Percentiles rank a stretch among this genome's conserved stretches.
Evolutionary conservation across 768 basidiomycete genomes (phyloP).

Genomic region (Hericium coralloides): DNA sequence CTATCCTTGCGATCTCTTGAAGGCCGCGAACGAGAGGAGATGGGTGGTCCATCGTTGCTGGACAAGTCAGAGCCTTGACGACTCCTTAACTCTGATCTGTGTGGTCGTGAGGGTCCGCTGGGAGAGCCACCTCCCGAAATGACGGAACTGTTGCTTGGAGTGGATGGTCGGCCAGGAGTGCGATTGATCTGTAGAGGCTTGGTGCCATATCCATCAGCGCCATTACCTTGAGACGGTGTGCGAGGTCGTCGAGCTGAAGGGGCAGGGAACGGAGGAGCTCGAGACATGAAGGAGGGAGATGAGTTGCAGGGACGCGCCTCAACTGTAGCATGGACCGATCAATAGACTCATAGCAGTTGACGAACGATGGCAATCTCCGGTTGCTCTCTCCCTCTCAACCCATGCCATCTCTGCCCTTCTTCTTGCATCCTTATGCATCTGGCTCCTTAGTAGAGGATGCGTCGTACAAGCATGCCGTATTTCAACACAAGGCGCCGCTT

Average conservation of each 20-base stretch:
- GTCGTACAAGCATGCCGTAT: slow-evolving; percentile 17
- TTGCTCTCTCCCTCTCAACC: no score
- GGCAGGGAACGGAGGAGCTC: slow-evolving; percentile 46
- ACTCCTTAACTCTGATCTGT: slow-evolving; percentile 10
- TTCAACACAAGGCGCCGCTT: slow-evolving; percentile 29
- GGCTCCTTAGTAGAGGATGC: no score
- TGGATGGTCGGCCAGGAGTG: slow-evolving; percentile 8
- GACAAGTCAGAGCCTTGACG: slow-evolving; percentile 8
- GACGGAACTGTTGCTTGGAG: slow-evolving; percentile 12
- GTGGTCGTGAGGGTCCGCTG: slow-evolving; percentile 13
- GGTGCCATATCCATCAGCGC: slow-evolving; percentile 1
- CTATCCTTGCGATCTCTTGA: slow-evolving; percentile 10
- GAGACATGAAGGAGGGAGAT: slow-evolving; percentile 37
- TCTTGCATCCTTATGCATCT: not conserved
- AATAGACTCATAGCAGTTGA: no score
- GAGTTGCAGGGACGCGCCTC: no score
- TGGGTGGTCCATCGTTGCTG: not conserved
- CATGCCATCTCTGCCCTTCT: not conserved
- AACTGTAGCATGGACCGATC: no score
- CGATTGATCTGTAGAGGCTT: slow-evolving; percentile 13
- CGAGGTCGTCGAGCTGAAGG: slow-evolving; percentile 10
- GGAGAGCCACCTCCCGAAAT: slow-evolving; percentile 8
- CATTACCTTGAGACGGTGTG: not conserved
- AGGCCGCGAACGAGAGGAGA: not conserved
- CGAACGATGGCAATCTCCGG: no score